Evolutionary conservation across 2,329 filamentous ascomycete species (phyloP), one percentile per base, ranked within the genome.

Genomic region (Polychaeton citri): DNA sequence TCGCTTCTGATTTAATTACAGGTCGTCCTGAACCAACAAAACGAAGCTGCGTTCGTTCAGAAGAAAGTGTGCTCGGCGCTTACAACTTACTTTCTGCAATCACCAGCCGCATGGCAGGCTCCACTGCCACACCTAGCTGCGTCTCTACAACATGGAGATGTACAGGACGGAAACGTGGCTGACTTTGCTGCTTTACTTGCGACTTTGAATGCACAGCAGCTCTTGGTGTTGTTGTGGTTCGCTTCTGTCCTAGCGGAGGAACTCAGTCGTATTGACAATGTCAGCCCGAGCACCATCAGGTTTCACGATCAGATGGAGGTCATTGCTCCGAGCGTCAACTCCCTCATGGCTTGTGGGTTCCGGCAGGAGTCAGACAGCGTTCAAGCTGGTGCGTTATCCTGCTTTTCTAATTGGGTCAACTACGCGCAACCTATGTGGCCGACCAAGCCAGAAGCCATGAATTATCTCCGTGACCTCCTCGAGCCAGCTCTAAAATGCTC

Each of bases 21-120:
- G 39, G n/a, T 17, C 12, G 30, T 32, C 10, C 18, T 19, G 10
- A 32, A 17, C 17, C 30, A 36, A 38, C 59, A 62, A 19, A 16
- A 17, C 13, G 13, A 32, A 16, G 5, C 30, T 16, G 17, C 13
- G 12, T 19, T 32, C 18, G 79, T 85, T 5, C 65, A 74, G 15
- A 74, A 75, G 46, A 90, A 90, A 59, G 66, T 88, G 17, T 81
- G 79, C 44, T 79, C 80, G n/a, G 80, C 81, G 5, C 61, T 88
- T 5, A 78, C 80, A 12, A 79, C 79, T 15, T 85, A 79, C 51
- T 86, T 82, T 50, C 66, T 83, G 20, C 79, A 79, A 39, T 81
- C 81, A 42, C 73, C 80, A 8, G 61, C 68, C 8, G 62, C 71
- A 5, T 88, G 82, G 80, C 63, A 66, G n/a, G 62, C 61, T 34